Conservation (phyloP, 176 grass and related monocot genomes). For the Puccinellia tenuiflora region DNA sequence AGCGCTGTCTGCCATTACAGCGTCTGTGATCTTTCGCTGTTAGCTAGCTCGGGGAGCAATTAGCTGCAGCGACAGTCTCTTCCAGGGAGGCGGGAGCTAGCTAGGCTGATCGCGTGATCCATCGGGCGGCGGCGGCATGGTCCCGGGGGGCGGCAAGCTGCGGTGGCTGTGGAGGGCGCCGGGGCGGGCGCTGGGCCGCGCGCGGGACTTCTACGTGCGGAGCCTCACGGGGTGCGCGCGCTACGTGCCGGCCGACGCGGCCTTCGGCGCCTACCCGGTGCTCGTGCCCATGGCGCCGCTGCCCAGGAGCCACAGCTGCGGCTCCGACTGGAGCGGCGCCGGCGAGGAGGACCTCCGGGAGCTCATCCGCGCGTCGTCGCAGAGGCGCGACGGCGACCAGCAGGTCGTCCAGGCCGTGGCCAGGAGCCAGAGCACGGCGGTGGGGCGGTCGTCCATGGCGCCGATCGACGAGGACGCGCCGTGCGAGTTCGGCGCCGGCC, state of each 20-base stretch:
- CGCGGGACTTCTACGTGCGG: constrained; percentile 41
- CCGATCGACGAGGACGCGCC: constrained; percentile 50
- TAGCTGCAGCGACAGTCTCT: neutral
- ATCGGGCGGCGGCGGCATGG: neutral
- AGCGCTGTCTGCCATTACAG: neutral
- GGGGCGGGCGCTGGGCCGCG: constrained; percentile 36
- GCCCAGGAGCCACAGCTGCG: constrained; percentile 24
- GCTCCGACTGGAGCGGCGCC: neutral
- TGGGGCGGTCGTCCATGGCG: constrained; percentile 32
- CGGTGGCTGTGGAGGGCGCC: constrained; percentile 45
- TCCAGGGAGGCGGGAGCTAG: neutral
- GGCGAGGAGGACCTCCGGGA: constrained; percentile 39
- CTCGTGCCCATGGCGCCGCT: constrained; percentile 12
- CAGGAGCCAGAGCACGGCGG: constrained; percentile 42
- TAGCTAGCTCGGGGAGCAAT: neutral
- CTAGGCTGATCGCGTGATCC: neutral
- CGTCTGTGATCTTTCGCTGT: neutral
- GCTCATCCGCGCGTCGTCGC: constrained; percentile 42
- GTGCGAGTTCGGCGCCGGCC: constrained; percentile 31
- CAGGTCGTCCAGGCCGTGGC: constrained; percentile 20
- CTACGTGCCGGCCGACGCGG: constrained; percentile 36
- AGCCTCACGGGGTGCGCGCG: constrained; percentile 40
- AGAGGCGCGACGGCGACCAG: constrained; percentile 7
- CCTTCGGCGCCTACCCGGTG: constrained; percentile 50
- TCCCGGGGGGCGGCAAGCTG: constrained; percentile 15